These are phyloP conservation scores for Lactarius pseudohatsudake DNA, from an alignment of 768 basidiomycete genomes.

Conservation along the genomic window DNA sequence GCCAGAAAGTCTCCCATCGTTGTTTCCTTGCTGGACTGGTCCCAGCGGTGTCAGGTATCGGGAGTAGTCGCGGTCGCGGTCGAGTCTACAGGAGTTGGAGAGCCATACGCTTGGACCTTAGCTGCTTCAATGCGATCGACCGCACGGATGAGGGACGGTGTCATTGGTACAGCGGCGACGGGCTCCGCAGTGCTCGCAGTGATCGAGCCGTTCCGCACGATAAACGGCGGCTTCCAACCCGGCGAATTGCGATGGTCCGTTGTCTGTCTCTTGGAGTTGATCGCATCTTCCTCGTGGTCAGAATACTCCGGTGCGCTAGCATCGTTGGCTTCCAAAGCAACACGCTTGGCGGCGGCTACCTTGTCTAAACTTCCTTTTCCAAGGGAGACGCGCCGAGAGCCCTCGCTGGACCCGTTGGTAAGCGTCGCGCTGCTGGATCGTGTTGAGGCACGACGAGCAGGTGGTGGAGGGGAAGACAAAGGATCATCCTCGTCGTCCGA, in stretches of 20 bases:
- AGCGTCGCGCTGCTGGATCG: slow-evolving; percentile 33
- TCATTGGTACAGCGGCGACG: slow-evolving; percentile 52
- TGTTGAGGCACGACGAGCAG: slow-evolving; percentile 25
- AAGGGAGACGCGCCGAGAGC: slow-evolving; percentile 26
- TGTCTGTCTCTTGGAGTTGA: slow-evolving; percentile 22
- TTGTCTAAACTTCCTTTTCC: slow-evolving; percentile 26
- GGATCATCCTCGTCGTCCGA: slow-evolving; percentile 48
- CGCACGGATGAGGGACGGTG: slow-evolving; percentile 63
- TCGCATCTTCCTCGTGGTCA: slow-evolving; percentile 37
- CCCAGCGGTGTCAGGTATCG: not conserved
- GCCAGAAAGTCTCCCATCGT: slow-evolving; percentile 27
- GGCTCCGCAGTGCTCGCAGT: slow-evolving; percentile 21
- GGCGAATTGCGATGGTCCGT: slow-evolving; percentile 29
- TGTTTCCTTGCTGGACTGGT: slow-evolving; percentile 8
- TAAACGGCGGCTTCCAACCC: slow-evolving; percentile 53
- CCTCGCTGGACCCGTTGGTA: slow-evolving; percentile 27
- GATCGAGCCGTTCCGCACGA: slow-evolving; percentile 40
- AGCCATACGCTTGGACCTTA: slow-evolving; percentile 36
- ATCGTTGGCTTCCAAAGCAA: slow-evolving; percentile 14
- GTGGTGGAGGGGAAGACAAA: slow-evolving; percentile 23
- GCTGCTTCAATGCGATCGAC: slow-evolving; percentile 59
- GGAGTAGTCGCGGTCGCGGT: not conserved
- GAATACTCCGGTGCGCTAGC: slow-evolving; percentile 34
- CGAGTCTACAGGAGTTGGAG: not conserved
- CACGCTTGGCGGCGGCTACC: slow-evolving; percentile 25